Evolutionary conservation across 352 stramenopile species (phyloP).

Genomic region (Phytopythium ostracodes): DNA sequence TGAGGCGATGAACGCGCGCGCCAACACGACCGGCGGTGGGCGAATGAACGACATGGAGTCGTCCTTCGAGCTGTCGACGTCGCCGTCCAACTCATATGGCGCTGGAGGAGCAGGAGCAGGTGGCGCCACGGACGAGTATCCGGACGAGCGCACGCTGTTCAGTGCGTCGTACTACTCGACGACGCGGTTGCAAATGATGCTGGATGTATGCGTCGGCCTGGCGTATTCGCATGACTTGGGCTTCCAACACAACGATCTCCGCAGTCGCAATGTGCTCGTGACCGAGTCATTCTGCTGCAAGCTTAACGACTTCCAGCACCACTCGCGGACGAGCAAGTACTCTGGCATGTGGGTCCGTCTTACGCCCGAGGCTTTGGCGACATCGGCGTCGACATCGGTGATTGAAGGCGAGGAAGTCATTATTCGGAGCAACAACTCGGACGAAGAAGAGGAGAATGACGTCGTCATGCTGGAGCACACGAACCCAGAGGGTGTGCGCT

Average conservation of each 20-base stretch:
- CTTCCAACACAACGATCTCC: constrained; percentile 57
- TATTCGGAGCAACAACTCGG: constrained; percentile 6
- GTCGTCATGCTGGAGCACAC: constrained; percentile 11
- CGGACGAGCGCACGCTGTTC: neutral
- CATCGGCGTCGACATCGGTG: constrained; percentile 11
- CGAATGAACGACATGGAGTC: constrained; percentile 7
- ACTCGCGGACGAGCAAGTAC: constrained; percentile 29
- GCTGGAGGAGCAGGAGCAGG: neutral
- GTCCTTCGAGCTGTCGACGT: constrained; percentile 9
- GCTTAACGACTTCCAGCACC: constrained; percentile 47
- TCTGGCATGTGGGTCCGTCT: constrained; percentile 12
- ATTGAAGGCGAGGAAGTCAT: constrained; percentile 24
- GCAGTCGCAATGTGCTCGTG: constrained; percentile 67
- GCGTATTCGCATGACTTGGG: constrained; percentile 47
- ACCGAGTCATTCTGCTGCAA: constrained; percentile 53
- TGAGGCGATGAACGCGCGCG: constrained; percentile 24
- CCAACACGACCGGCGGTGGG: constrained; percentile 1
- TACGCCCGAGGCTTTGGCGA: constrained; percentile 12
- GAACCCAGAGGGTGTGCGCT: constrained; percentile 27
- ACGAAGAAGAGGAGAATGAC: constrained; percentile 23
- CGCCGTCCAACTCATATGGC: neutral
- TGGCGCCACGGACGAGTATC: constrained; percentile 2
- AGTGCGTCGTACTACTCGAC: constrained; percentile 18
- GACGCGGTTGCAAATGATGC: constrained; percentile 52
- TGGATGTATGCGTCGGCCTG: constrained; percentile 51